A percentile compares a stretch with the other conserved stretches of the same genome.
These are phyloP conservation scores for Botrytis porri DNA, from an alignment of 2,329 filamentous ascomycete genomes.

Conservation along the genomic window DNA sequence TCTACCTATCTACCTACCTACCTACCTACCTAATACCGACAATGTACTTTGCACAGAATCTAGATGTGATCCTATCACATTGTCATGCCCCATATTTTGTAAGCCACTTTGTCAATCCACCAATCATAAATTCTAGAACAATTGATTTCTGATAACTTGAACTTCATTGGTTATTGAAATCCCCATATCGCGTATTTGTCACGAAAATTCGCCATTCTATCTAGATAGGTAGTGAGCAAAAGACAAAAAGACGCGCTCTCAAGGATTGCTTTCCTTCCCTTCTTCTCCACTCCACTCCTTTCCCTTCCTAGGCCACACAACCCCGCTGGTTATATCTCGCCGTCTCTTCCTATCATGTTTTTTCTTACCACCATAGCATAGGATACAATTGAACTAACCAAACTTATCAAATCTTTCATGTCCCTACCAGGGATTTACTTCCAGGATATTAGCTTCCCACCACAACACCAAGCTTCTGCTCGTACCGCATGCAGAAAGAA, in stretches of 20 bases:
- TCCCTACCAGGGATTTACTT: background rate
- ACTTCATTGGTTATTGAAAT: background rate
- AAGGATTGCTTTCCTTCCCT: background rate
- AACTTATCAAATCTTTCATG: background rate
- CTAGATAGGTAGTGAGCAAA: background rate
- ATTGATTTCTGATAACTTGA: background rate
- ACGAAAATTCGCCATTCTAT: conserved; percentile 4
- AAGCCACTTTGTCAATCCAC: background rate
- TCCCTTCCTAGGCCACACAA: background rate
- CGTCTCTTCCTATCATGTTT: background rate
- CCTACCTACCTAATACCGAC: too few relatives aligned
- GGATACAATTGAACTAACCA: conserved; percentile 12
- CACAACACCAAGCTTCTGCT: conserved; percentile 18
- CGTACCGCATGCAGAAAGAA: conserved; percentile 11
- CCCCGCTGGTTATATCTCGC: background rate
- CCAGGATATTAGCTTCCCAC: conserved; percentile 10
- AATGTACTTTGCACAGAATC: background rate
- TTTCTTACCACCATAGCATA: conserved; percentile 5
- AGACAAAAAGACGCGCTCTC: background rate
- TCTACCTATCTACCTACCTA: background rate
- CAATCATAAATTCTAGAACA: background rate
- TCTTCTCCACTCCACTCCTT: background rate
- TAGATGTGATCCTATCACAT: background rate
- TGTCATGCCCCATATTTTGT: background rate
- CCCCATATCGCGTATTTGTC: background rate